These are phyloP conservation scores for Aspergillus conjunctus DNA, from an alignment of 495 filamentous ascomycete species.

Conservation along the genomic window DNA sequence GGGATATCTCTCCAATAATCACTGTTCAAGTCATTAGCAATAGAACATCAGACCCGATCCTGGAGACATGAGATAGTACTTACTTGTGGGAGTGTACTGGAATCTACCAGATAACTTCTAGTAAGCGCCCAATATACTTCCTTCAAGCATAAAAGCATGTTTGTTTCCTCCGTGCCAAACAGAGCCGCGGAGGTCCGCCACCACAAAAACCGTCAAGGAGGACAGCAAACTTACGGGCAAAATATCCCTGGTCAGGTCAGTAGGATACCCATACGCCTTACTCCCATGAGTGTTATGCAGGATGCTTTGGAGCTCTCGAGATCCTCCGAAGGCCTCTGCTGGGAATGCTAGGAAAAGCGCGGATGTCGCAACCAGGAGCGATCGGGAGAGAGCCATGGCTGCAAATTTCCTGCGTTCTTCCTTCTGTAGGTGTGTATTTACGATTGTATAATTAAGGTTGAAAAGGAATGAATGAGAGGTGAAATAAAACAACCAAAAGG, in stretches of 20 bases:
- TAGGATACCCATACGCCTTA: slow-evolving; percentile 48
- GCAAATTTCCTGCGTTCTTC: not conserved
- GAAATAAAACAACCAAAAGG: not conserved
- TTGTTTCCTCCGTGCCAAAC: too few species aligned
- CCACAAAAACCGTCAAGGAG: not conserved
- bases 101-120: slow-evolving; percentile 34
- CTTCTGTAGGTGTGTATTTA: not conserved
- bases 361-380: slow-evolving; percentile 28
- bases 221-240: slow-evolving; percentile 39
- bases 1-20: slow-evolving; percentile 53
- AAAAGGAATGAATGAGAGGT: not conserved
- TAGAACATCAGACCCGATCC: not conserved
- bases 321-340: slow-evolving; percentile 29
- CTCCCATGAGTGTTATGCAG: slow-evolving; percentile 47
- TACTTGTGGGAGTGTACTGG: slow-evolving; percentile 51
- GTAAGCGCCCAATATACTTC: slow-evolving; percentile 14
- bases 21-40: slow-evolving; percentile 27
- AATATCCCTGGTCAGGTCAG: slow-evolving; percentile 48
- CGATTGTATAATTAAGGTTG: not conserved
- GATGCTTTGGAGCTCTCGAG: slow-evolving; percentile 44
- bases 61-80: slow-evolving; percentile 3
- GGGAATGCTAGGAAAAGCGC: slow-evolving; percentile 33
- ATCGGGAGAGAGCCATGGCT: slow-evolving; percentile 22
- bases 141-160: too few species aligned
- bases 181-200: not conserved